Evolutionary conservation across 1,139 yeast genomes (phyloP).

Genomic region (Scheffersomyces stambukii): DNA sequence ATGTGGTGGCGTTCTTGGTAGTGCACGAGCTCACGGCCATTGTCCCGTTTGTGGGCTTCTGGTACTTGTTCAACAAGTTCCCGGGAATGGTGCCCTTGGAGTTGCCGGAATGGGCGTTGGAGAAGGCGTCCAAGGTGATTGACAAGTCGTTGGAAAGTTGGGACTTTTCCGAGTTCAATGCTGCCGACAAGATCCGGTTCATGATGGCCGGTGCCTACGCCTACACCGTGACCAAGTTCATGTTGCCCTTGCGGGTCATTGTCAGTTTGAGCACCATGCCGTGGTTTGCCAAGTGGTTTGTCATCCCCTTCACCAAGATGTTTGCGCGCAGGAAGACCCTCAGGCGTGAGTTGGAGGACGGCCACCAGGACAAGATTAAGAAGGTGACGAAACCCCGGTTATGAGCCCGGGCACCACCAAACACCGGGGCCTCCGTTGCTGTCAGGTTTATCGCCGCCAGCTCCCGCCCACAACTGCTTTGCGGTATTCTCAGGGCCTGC

Average conservation of each 20-base stretch:
- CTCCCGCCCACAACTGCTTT: too few species aligned
- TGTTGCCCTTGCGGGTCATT: constrained; percentile 57
- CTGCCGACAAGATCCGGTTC: constrained; percentile 53
- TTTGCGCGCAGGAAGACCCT: constrained; percentile 19
- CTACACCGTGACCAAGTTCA: constrained; percentile 68
- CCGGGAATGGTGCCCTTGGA: constrained; percentile 44
- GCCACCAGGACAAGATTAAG: constrained; percentile 5
- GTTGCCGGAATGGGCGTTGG: constrained; percentile 62
- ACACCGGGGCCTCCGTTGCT: too few species aligned
- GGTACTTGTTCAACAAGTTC: constrained; percentile 67
- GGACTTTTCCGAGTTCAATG: constrained; percentile 31
- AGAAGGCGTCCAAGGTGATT: constrained; percentile 58
- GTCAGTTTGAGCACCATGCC: constrained; percentile 62
- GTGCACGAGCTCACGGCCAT: constrained; percentile 88
- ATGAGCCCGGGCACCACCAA: too few species aligned
- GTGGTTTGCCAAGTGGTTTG: constrained; percentile 56
- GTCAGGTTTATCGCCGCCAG: too few species aligned
- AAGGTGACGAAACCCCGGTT: too few species aligned
- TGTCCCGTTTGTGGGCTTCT: constrained; percentile 68
- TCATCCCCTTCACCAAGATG: constrained; percentile 47
- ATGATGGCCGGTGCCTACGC: constrained; percentile 86
- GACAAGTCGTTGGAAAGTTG: constrained; percentile 38
- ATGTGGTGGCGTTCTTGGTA: constrained; percentile 67
- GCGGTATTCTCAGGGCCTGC: too few species aligned
- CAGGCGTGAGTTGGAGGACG: constrained; percentile 5